Evolutionary conservation across 768 basidiomycete genomes (phyloP).

Genomic region (Termitomyces sp.): DNA sequence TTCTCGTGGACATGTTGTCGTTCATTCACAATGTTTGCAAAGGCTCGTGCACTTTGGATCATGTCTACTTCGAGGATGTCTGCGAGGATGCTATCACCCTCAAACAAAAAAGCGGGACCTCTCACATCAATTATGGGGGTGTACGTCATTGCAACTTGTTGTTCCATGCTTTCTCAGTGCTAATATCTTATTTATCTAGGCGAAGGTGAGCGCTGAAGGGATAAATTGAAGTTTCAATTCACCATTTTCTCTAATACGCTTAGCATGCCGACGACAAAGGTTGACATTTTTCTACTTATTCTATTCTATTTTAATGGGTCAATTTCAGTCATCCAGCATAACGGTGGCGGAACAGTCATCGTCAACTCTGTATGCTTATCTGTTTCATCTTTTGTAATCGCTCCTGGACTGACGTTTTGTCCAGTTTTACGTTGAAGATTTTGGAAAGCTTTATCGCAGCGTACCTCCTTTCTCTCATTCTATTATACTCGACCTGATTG

Average conservation of each 20-base stretch:
- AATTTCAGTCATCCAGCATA: constrained; percentile 27
- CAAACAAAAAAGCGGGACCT: constrained; percentile 32
- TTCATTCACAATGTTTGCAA: not conserved
- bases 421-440: constrained; percentile 35
- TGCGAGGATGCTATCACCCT: constrained; percentile 26
- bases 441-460: constrained; percentile 33
- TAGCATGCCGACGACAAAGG: constrained; percentile 30
- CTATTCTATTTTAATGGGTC: not conserved
- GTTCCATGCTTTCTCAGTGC: not conserved
- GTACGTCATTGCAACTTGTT: constrained; percentile 16
- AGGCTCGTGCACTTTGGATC: constrained; percentile 18
- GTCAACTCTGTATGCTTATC: constrained; percentile 26
- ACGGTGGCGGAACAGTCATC: constrained; percentile 30
- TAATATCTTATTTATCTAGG: constrained; percentile 13
- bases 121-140: constrained; percentile 31
- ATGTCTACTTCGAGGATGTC: constrained; percentile 21
- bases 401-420: not conserved
- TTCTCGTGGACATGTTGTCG: not conserved
- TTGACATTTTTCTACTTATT: not conserved
- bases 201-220: constrained; percentile 16
- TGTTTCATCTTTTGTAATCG: not conserved
- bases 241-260: not conserved
- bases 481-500: not conserved
- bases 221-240: not conserved
- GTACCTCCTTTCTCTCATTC: constrained; percentile 9